Evolutionary conservation across 2,329 filamentous ascomycete species (phyloP), one percentile per base, ranked within the genome.

Genomic region (Ophiostoma novo-ulmi): DNA sequence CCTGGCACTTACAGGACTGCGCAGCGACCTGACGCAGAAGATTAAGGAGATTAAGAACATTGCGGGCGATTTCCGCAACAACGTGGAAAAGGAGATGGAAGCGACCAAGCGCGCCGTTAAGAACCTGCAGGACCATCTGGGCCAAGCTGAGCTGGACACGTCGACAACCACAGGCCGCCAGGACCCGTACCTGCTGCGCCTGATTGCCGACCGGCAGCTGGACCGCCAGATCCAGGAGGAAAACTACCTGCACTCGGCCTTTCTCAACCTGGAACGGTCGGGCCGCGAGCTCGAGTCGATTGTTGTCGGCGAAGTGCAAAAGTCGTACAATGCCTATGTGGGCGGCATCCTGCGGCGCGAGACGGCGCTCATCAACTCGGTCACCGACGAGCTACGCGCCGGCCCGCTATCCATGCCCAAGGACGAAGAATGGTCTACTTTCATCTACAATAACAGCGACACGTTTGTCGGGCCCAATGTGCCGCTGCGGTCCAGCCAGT

Each of bases 41-140:
- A 97, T 97, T 80, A 99, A 98, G 80, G 95, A 99, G 81, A 99
- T 99, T 82, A 97, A 97, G 81, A 90, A 89, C 75, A 83, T 99
- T 20, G 91, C 93, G 6, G 91, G 93, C 20, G 95, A 99, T 79
- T 99, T 99, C 81, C 97, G 97, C 81, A 99, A 97, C 78, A 91
- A 90, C 0, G 93, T 99, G 11, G 93, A 97, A 36, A 97, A 94
- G 81, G 95, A 98, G 80, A 94, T 97, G 83, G 94, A 97, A 26
- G 83, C 80, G 22, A 97, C 95, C 0, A 86, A 89, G 73, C 92
- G 88, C 78, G 90, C 90, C 20, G 92, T 98, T 36, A 89, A 89
- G 69, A 85, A 88, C 41, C 83, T 97, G n/a, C 90, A 95, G 74
- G 94, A 97, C 72, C 87, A 90, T 1, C 81, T 99, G 41, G 90